Evolutionary conservation across 1,284 basidiomycete species (phyloP).

Genomic region (Ustilago loliicola): DNA sequence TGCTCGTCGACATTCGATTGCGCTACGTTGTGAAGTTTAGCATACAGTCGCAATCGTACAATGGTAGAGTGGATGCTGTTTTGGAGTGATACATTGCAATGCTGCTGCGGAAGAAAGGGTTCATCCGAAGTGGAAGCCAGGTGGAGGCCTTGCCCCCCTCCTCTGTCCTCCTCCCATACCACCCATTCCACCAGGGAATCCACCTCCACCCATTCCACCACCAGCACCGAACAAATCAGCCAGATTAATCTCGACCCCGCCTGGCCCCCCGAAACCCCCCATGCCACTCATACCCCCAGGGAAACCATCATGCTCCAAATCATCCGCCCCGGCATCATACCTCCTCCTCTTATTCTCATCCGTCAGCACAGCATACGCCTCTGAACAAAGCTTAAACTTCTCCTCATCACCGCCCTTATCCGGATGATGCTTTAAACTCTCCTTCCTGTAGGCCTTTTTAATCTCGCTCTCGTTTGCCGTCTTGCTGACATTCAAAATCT

Average conservation of each 20-base stretch:
- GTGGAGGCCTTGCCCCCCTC: constrained; percentile 43
- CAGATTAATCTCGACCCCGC: constrained; percentile 63
- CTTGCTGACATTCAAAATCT: constrained; percentile 80
- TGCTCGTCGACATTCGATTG: no score
- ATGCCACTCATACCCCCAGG: constrained; percentile 9
- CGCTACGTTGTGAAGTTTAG: no score
- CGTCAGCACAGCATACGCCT: constrained; percentile 65
- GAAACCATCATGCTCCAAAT: constrained; percentile 60
- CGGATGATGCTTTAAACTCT: constrained; percentile 68
- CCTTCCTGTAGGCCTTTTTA: constrained; percentile 74
- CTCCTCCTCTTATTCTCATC: constrained; percentile 64
- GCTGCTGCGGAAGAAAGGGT: not conserved
- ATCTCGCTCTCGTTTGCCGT: constrained; percentile 84
- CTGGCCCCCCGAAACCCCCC: constrained; percentile 56
- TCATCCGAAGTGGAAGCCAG: constrained; percentile 55
- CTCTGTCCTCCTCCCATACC: constrained; percentile 41
- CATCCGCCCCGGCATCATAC: constrained; percentile 68
- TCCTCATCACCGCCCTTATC: constrained; percentile 70
- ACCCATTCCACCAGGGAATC: constrained; percentile 45
- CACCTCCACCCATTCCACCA: constrained; percentile 53
- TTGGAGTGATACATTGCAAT: not conserved
- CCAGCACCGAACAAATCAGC: constrained; percentile 66
- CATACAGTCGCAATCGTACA: no score
- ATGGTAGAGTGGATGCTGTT: no score
- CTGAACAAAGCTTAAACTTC: constrained; percentile 69